phyloP scores from a whole-genome alignment of 2,329 filamentous ascomycete genomes.

The Botrytis byssoidea region DNA sequence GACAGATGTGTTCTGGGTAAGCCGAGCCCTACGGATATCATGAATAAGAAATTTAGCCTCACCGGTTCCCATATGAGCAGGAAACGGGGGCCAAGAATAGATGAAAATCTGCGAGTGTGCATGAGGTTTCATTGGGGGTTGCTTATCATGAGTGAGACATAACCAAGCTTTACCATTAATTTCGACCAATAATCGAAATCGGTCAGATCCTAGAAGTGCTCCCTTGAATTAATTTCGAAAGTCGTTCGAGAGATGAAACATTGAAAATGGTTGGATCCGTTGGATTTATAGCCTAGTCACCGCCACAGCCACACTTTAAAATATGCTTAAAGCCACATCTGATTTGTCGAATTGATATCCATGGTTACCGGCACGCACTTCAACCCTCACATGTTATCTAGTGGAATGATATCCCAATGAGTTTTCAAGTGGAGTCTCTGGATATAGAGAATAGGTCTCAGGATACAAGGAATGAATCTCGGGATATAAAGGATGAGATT shows the following conservation, averaged over 20 bases:
- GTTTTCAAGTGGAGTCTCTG: conserved; percentile 17
- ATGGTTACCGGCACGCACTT: background rate
- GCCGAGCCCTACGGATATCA: background rate
- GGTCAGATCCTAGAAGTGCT: background rate
- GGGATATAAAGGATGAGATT: conserved; percentile 52
- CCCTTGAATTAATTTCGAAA: background rate
- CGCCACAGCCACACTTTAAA: conserved; percentile 17
- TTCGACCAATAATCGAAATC: background rate
- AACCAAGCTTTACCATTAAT: background rate
- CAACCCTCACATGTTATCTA: background rate
- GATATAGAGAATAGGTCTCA: background rate
- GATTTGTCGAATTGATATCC: background rate
- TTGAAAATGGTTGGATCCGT: background rate
- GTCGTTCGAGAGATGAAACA: background rate
- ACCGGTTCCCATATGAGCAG: background rate
- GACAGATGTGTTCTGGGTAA: background rate
- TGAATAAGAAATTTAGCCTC: background rate
- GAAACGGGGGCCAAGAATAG: background rate
- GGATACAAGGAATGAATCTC: conserved; percentile 34
- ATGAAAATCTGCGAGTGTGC: background rate
- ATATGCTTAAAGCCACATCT: conserved; percentile 3
- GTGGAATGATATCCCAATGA: conserved; percentile 6
- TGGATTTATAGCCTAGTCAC: background rate
- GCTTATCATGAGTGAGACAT: background rate
- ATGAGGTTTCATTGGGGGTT: background rate